Conservation (phyloP, 176 grass and related monocot species). For the Triticum urartu region DNA sequence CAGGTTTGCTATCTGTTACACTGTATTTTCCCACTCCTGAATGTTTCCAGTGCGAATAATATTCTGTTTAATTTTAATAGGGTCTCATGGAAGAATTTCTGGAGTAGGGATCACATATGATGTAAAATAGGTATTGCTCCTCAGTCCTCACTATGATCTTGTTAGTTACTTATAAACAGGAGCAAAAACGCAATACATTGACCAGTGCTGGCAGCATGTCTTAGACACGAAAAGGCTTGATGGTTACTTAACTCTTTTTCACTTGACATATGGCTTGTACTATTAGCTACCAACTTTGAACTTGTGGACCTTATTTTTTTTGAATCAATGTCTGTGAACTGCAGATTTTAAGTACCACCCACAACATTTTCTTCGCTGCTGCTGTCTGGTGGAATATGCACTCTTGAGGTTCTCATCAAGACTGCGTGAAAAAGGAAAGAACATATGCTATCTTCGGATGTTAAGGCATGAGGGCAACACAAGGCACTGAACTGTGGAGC, state of each 20-base stretch:
- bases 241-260: constrained; percentile 1
- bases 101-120: constrained; percentile 49
- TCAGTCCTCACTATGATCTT: neutral
- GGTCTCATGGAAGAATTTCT: constrained; percentile 96
- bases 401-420: constrained; percentile 5
- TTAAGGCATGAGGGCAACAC: constrained; percentile 16
- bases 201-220: neutral
- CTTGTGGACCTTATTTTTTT: neutral
- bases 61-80: constrained; percentile 41
- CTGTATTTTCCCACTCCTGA: neutral
- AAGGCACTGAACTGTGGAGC: neutral
- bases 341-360: constrained; percentile 3
- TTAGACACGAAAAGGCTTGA: neutral
- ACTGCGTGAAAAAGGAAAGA: neutral
- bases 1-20: constrained; percentile 49
- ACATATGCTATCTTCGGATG: neutral
- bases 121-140: constrained; percentile 40
- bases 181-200: neutral
- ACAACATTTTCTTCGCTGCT: constrained; percentile 5
- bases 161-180: neutral
- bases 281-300: neutral
- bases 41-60: neutral
- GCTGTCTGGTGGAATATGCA: constrained; percentile 27
- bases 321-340: constrained; percentile 1
- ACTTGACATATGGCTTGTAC: neutral